Base-by-base conservation (phyloP, 2,329 filamentous ascomycete genomes). In the Talaromyces islandicus region DNA sequence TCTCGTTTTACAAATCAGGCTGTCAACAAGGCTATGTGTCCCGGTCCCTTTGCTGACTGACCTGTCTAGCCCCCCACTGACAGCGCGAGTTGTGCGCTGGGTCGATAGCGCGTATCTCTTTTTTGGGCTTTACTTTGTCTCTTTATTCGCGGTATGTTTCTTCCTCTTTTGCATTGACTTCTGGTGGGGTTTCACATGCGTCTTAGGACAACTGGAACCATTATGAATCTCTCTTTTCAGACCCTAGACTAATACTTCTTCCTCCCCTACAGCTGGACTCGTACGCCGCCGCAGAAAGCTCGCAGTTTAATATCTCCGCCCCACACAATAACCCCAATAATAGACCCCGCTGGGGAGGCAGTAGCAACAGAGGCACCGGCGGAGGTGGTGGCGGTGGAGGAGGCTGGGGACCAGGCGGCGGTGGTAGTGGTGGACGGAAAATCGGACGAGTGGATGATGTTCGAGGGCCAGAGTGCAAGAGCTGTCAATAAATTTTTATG, bases 391-490 rank as follows among this genome's bases (percentile, higher is more conserved):
- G 67, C 4, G 67, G 69, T 24, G 64, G 67, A 21, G 67, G 68
- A 43, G 68, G 69, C n/a, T 64, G 67, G 24, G 67, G 68, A 48
- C 67, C 70, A 27, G 66, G 69, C 24, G 66, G 67, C 54, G 70
- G 73, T 12, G 66, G 69, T 21, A 69, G 70, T 27, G 71, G 71
- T 24, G 57, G 64, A 24, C 69, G 70, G 32, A 76, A 72, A 60
- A 74, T 81, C 62, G 78, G 79, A 11, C 72, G 73, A 19, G 73
- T 81, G 24, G 77, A 80, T 65, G 78, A 81, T 73, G 70, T 81
- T 56, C 71, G 78, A 29, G 78, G 70, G 7, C 77, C 78, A n/a
- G 78, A 80, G 64, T 80, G 78, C 64, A 70, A 72, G 52, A 78
- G 78, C 58, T 79, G 78, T 69, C 66, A 69, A 25, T 77, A 66